Base-by-base conservation (phyloP, 106 monocot genomes). In the Platanthera zijinensis region DNA sequence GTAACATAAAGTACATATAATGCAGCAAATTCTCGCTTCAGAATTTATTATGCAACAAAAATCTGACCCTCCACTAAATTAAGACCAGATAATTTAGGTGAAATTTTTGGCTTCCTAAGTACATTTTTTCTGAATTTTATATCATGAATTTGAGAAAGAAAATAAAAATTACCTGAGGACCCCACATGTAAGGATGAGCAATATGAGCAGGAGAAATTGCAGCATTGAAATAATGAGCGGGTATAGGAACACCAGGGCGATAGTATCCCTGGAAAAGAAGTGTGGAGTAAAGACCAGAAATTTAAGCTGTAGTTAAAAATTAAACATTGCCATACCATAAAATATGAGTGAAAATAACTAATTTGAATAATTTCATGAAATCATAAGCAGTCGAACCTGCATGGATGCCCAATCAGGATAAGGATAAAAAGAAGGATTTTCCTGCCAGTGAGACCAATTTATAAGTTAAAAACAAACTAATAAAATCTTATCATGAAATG, bases 341-440 rank as follows among this genome's bases (percentile, higher is more conserved):
- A 19, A 64, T 19, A 15, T n/a, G 30, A 25, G 57, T 19, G 5
- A 61, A 47, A 52, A 64, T n/a, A 59, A 76, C 18, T 63, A 12
- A 59, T 14, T 19, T 47, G 21, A 64, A 1, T 8, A 66, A 61
- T 61, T 61, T 21, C 59, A 61, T 61, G 0, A 28, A 74, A 17
- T 22, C 52, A 53, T 18, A 48, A 0, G 5, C 14, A 7, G 49
- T 12, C 39, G 19, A 47, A 90, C 93, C 88, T 94, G 94, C 85
- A 94, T 72, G 21, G 94, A 76, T 62, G 90, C 79, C 94, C 94
- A 94, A 72, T 94, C 94, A 70, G 86, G 90, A 87, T 85, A 90
- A 51, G 88, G 82, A 74, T 84, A 78, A 66, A 79, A 52, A 28
- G 78, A 47, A 28, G 79, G 77, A 70, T 83, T 84, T 12, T 89